Evolutionary conservation across 768 basidiomycete species (phyloP).

Genomic region (Panaeolus papilionaceus): DNA sequence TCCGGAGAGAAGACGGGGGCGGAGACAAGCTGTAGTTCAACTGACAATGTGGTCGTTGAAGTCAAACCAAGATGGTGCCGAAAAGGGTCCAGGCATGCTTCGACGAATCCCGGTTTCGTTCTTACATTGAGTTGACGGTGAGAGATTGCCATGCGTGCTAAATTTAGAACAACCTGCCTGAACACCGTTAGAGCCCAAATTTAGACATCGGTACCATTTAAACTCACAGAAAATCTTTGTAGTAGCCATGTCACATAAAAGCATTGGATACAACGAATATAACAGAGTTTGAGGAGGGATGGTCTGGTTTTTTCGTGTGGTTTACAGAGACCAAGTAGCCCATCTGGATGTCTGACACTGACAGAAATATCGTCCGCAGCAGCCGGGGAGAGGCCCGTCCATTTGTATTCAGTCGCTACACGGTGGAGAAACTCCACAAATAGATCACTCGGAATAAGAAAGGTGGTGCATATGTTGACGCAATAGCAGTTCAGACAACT

Average conservation of each 20-base stretch:
- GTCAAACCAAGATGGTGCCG: neutral
- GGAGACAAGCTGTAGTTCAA: neutral
- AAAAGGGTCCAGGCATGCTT: slow-evolving; percentile 1
- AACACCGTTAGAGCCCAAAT: neutral
- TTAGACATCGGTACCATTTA: neutral
- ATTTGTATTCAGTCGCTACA: neutral
- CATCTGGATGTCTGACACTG: neutral
- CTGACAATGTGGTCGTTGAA: neutral
- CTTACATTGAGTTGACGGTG: neutral
- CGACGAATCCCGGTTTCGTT: slow-evolving; percentile 1
- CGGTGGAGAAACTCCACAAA: neutral
- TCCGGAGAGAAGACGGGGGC: neutral
- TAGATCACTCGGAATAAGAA: neutral
- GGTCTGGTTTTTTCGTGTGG: neutral
- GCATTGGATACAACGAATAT: neutral
- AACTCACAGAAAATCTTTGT: neutral
- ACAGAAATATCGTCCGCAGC: slow-evolving; percentile 1
- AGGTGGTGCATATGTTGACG: too few species aligned
- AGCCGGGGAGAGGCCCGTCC: neutral
- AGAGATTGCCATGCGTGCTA: slow-evolving; percentile 1
- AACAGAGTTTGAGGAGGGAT: neutral
- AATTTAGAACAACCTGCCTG: neutral
- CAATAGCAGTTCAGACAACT: too few species aligned
- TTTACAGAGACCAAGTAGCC: neutral
- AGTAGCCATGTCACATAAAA: neutral